Percentiles rank a stretch among this genome's conserved stretches.
Conservation (phyloP, 805 yeast species). For the Candida pseudoglaebosa region DNA sequence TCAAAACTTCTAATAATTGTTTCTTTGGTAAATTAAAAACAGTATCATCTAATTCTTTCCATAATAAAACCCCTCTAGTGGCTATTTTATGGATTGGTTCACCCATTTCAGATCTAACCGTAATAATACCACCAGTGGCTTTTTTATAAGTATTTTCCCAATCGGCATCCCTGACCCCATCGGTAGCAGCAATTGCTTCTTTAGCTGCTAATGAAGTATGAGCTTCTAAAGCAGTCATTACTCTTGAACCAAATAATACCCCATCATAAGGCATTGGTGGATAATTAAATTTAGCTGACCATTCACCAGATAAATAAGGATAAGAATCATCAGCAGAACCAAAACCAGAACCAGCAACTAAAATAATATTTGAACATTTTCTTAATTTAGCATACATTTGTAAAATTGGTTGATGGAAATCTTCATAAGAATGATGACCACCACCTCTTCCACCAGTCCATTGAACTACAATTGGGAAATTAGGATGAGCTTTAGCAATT, state of each 20-base stretch:
- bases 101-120: slow-evolving; percentile 98
- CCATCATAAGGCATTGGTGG: slow-evolving; percentile 99
- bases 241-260: slow-evolving; percentile 91
- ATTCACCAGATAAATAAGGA: slow-evolving; percentile 95
- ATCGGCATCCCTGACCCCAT: slow-evolving; percentile 82
- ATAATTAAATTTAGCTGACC: slow-evolving; percentile 84
- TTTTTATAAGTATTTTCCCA: slow-evolving; percentile 96
- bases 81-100: slow-evolving; percentile 99
- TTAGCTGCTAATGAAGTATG: slow-evolving; percentile 92
- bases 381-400: slow-evolving; percentile 95
- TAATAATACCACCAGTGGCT: slow-evolving; percentile 95
- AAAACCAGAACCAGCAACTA: slow-evolving; percentile 97
- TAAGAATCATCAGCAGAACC: slow-evolving; percentile 96
- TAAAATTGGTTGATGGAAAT: slow-evolving; percentile 95
- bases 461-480: slow-evolving; percentile 94
- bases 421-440: slow-evolving; percentile 99
- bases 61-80: slow-evolving; percentile 93
- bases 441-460: slow-evolving; percentile 99
- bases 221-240: slow-evolving; percentile 96
- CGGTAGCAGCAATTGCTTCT: slow-evolving; percentile 80
- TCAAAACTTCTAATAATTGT: slow-evolving; percentile 76
- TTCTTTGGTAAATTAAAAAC: slow-evolving; percentile 88
- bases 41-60: slow-evolving; percentile 97
- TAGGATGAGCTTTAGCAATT: slow-evolving; percentile 94
- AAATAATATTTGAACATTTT: slow-evolving; percentile 81